These are phyloP conservation scores for Stromatinia cepivora DNA, from an alignment of 2,329 filamentous ascomycete species.

Conservation along the genomic window DNA sequence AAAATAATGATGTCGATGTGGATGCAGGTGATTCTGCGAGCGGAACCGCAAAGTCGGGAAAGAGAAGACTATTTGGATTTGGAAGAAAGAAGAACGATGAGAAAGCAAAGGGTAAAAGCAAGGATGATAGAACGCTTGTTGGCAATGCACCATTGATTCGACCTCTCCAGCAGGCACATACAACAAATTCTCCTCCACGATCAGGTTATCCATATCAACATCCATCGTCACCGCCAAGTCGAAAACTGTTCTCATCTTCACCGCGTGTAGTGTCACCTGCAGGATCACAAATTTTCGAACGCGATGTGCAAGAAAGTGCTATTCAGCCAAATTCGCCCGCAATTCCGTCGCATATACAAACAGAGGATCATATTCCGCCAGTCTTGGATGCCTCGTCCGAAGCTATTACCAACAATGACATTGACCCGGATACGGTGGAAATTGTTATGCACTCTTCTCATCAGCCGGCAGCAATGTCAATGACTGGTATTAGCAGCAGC, in stretches of 20 bases:
- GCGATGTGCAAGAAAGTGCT: constrained; percentile 82
- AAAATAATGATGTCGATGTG: constrained; percentile 36
- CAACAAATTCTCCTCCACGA: constrained; percentile 46
- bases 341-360: constrained; percentile 92
- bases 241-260: constrained; percentile 66
- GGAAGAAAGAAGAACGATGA: constrained; percentile 61
- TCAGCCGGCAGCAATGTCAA: constrained; percentile 71
- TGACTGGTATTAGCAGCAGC: constrained; percentile 53
- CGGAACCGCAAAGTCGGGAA: constrained; percentile 50
- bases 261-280: constrained; percentile 78
- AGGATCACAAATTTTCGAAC: constrained; percentile 83
- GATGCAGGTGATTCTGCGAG: constrained; percentile 33
- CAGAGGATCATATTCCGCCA: constrained; percentile 89
- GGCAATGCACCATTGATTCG: constrained; percentile 33
- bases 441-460: constrained; percentile 87
- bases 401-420: constrained; percentile 81
- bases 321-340: constrained; percentile 73
- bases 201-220: constrained; percentile 44
- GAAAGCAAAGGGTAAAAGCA: constrained; percentile 46
- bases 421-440: constrained; percentile 87
- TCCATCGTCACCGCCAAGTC: constrained; percentile 63
- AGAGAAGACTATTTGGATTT: constrained; percentile 60
- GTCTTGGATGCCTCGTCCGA: constrained; percentile 89
- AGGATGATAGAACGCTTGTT: constrained; percentile 37
- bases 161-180: constrained; percentile 38